Evolutionary conservation across 1,284 basidiomycete genomes (phyloP), one percentile per base, ranked within the genome.

Genomic region (Leucoagaricus sp.): DNA sequence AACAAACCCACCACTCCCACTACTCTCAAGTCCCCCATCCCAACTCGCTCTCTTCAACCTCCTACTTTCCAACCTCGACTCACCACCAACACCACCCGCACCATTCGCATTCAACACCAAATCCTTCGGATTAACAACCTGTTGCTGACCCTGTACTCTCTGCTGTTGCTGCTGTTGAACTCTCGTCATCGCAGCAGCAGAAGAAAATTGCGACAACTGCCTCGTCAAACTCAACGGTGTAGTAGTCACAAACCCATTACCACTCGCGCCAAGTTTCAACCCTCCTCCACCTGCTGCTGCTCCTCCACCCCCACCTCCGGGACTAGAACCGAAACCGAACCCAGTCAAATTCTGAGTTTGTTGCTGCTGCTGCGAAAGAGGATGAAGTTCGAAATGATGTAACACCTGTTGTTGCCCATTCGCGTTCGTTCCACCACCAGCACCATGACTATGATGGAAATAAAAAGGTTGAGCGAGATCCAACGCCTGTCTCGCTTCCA

Each of bases 1-100:
- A 15, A 54, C 46, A 47, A 58, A 38, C 36, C 66, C n/a, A n/a
- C n/a, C n/a, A n/a, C n/a, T n/a, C n/a, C n/a, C n/a, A n/a, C n/a
- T n/a, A n/a, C n/a, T n/a, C n/a, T n/a, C n/a, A n/a, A n/a, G n/a
- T n/a, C n/a, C 66, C 8, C 87, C 86, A 67, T 89, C 88, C 87
- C 88, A 89, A 67, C 87, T 90, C 41, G 83, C 83, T 66, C 87
- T 77, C 77, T 90, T 89, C n/a, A n/a, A n/a, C 64, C 86, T 75
- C 73, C 88, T 88, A 64, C 84, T 84, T 64, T 84, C 82, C 57
- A 82, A 82, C 54, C 63, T 80, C 68, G 73, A n/a, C 21, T 31
- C 40, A 49, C 36, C 26, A 5, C 42, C 34, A 17, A 23, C 47
- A 28, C 26, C 26, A 48, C 42, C 47, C 21, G 31, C 33, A 21